Conservation (phyloP, 805 yeast species). For the Starmerella potacharoeniae region DNA sequence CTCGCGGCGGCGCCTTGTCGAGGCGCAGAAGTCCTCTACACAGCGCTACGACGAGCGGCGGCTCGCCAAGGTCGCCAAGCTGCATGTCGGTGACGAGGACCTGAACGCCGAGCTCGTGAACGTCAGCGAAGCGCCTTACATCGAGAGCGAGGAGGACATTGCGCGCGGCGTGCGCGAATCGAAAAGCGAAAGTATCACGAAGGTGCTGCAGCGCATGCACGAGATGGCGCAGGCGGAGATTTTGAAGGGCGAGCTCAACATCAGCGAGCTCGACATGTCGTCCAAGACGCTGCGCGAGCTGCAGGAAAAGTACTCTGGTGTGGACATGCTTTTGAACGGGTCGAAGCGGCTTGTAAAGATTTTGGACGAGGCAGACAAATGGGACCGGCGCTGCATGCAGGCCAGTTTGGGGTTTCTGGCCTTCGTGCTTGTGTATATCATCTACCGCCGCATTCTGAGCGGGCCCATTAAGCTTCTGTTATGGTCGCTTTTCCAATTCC, state of each 20-base stretch:
- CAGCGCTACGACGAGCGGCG: neutral
- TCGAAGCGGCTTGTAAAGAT: slow-evolving; percentile 29
- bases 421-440: slow-evolving; percentile 29
- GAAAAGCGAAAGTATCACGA: slow-evolving; percentile 25
- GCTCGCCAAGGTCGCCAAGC: neutral
- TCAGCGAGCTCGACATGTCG: slow-evolving; percentile 31
- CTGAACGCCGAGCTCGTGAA: neutral
- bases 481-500: slow-evolving; percentile 23
- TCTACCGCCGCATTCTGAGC: slow-evolving; percentile 31
- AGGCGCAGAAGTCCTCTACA: slow-evolving; percentile 19
- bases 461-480: slow-evolving; percentile 29
- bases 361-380: slow-evolving; percentile 32
- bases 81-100: neutral
- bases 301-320: slow-evolving; percentile 29
- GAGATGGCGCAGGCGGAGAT: slow-evolving; percentile 32
- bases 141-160: slow-evolving; percentile 3
- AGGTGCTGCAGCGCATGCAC: slow-evolving; percentile 27
- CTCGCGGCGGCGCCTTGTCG: slow-evolving; percentile 16
- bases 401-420: slow-evolving; percentile 31
- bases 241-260: slow-evolving; percentile 29
- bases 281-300: slow-evolving; percentile 28
- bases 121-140: neutral
- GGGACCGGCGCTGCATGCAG: slow-evolving; percentile 32
- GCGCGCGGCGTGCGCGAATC: slow-evolving; percentile 14
- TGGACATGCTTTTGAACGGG: slow-evolving; percentile 30